phyloP scores from a whole-genome alignment of 768 basidiomycete genomes.

The Omphalotus guepiniiformis region DNA sequence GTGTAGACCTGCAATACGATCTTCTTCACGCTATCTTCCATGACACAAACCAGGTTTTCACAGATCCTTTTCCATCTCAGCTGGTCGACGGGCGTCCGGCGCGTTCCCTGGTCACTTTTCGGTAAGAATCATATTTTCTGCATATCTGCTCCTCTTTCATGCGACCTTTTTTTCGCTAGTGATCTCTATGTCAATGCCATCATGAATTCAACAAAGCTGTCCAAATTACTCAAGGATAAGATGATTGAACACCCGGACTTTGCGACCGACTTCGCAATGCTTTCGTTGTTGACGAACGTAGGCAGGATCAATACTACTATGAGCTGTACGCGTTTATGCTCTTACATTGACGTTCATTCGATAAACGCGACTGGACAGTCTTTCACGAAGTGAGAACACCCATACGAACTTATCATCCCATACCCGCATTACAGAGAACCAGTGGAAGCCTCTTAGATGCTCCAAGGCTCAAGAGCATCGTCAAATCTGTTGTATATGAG shows the following conservation, averaged over 20 bases:
- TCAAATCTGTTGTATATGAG: constrained; percentile 55
- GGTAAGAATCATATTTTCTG: background rate
- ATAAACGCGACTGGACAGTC: constrained; percentile 34
- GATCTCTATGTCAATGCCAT: constrained; percentile 53
- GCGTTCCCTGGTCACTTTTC: constrained; percentile 6
- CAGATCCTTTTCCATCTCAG: constrained; percentile 30
- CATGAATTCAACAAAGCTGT: constrained; percentile 58
- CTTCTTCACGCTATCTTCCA: constrained; percentile 74
- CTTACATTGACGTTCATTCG: background rate
- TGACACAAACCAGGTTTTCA: constrained; percentile 55
- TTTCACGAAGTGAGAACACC: constrained; percentile 80
- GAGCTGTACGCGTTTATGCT: constrained; percentile 54
- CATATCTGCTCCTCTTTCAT: background rate
- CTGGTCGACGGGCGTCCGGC: background rate
- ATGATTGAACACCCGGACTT: constrained; percentile 57
- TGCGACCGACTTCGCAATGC: constrained; percentile 69
- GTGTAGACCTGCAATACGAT: constrained; percentile 74
- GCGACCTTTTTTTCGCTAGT: constrained; percentile 14
- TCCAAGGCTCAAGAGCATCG: constrained; percentile 70
- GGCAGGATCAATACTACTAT: constrained; percentile 79
- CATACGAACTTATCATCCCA: constrained; percentile 73
- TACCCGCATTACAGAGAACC: constrained; percentile 67
- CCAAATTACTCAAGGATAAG: constrained; percentile 68
- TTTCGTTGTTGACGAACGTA: constrained; percentile 72
- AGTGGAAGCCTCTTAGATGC: constrained; percentile 73